phyloP scores from a whole-genome alignment of 2,329 filamentous ascomycete genomes.

The Xylaria sp. region DNA sequence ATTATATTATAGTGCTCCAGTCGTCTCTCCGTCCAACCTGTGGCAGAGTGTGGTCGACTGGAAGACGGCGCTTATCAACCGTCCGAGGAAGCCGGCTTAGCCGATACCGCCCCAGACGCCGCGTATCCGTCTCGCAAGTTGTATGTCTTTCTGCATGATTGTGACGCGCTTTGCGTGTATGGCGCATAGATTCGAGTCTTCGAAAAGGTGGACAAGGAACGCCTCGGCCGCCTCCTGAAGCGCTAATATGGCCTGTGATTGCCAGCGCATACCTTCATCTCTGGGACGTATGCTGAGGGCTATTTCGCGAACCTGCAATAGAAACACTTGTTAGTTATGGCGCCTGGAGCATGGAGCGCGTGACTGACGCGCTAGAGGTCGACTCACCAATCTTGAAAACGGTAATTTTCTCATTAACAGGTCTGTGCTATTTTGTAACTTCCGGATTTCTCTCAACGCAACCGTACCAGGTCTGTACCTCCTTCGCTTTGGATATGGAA shows the following conservation, averaged over 20 bases:
- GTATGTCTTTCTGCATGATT: slow-evolving; percentile 98
- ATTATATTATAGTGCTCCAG: slow-evolving; percentile 14
- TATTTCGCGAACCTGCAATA: slow-evolving; percentile 73
- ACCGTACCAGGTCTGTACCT: slow-evolving; percentile 83
- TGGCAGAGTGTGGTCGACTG: slow-evolving; percentile 2
- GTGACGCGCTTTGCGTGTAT: slow-evolving; percentile 97
- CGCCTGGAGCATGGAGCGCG: slow-evolving; percentile 2
- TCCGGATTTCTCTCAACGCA: slow-evolving; percentile 90
- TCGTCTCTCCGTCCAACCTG: not conserved
- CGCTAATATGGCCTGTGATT: slow-evolving; percentile 92
- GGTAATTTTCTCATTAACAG: slow-evolving; percentile 84
- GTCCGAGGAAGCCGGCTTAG: slow-evolving; percentile 41
- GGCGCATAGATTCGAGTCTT: slow-evolving; percentile 94
- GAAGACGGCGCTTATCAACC: not conserved
- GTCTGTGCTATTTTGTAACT: slow-evolving; percentile 90
- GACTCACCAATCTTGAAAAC: slow-evolving; percentile 77
- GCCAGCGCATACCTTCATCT: slow-evolving; percentile 85
- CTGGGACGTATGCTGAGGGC: slow-evolving; percentile 71
- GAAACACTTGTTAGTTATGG: slow-evolving; percentile 13
- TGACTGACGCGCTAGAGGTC: not conserved
- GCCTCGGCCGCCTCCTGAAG: slow-evolving; percentile 97
- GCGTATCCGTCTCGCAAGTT: slow-evolving; percentile 84
- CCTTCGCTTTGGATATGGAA: slow-evolving; percentile 69
- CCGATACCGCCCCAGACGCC: slow-evolving; percentile 79
- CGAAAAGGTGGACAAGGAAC: slow-evolving; percentile 95